phyloP scores from a whole-genome alignment of 2,329 filamentous ascomycete genomes.

The Neonectria magnoliae region DNA sequence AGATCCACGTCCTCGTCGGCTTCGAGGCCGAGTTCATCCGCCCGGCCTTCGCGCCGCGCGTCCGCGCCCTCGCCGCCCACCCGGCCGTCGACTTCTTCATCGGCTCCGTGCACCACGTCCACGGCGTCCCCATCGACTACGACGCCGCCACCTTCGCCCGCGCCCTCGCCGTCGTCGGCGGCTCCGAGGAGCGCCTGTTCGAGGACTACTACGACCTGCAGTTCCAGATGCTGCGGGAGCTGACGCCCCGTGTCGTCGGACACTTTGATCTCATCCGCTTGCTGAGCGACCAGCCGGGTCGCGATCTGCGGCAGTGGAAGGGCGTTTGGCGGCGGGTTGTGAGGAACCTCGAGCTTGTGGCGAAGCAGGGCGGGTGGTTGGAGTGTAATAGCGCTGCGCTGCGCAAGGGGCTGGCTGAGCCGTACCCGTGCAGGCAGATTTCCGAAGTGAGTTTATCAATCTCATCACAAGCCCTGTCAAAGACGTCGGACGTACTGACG shows the following conservation, averaged over 20 bases:
- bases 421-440: constrained; percentile 84
- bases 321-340: constrained; percentile 78
- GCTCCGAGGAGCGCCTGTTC: constrained; percentile 77
- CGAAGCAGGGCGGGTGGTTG: constrained; percentile 80
- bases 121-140: constrained; percentile 89
- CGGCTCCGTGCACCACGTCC: constrained; percentile 91
- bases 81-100: constrained; percentile 87
- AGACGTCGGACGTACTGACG: constrained; percentile 4
- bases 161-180: constrained; percentile 47
- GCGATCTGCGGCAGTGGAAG: constrained; percentile 66
- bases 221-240: constrained; percentile 76
- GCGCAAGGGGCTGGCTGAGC: constrained; percentile 89
- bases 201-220: constrained; percentile 91
- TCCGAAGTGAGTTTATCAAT: constrained; percentile 68
- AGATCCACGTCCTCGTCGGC: constrained; percentile 84
- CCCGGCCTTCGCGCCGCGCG: constrained; percentile 65
- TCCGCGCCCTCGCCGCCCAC: constrained; percentile 68
- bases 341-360: constrained; percentile 78
- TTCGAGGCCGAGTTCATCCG: constrained; percentile 97
- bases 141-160: constrained; percentile 72
- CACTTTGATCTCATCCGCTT: constrained; percentile 94
- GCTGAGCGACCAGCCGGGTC: constrained; percentile 74
- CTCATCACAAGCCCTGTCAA: neutral
- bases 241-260: constrained; percentile 83
- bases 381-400: constrained; percentile 91